Evolutionary conservation across 1,284 basidiomycete genomes (phyloP).

Genomic region (Malassezia sympodialis): DNA sequence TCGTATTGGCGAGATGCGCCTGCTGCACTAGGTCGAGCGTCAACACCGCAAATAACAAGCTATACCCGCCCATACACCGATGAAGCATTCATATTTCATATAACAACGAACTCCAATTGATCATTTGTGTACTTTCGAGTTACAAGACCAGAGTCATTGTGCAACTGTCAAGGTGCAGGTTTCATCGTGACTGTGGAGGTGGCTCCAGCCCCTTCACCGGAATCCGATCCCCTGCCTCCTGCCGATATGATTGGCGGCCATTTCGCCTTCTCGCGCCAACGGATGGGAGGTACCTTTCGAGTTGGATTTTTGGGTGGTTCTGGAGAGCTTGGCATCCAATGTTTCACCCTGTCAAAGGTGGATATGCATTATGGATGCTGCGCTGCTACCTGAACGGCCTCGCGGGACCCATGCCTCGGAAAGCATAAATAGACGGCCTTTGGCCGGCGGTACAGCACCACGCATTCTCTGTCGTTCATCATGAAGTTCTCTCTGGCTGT

Average conservation of each 20-base stretch:
- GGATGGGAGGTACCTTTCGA: background rate
- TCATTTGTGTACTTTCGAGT: background rate
- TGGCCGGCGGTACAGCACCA: background rate
- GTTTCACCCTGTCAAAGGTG: background rate
- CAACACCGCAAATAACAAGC: background rate
- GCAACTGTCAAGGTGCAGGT: background rate
- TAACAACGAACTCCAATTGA: background rate
- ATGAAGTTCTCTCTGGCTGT: background rate
- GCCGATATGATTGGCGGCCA: background rate
- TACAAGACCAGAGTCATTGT: background rate
- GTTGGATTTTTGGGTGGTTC: background rate
- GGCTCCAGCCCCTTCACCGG: background rate
- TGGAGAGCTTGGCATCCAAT: background rate
- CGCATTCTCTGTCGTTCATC: background rate
- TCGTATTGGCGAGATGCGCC: slow-evolving; percentile 13
- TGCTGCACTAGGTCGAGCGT: slow-evolving; percentile 1
- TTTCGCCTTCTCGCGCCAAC: background rate
- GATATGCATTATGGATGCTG: background rate
- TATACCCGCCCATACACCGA: background rate
- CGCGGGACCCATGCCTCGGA: background rate
- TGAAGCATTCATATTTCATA: too few species aligned
- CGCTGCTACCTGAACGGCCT: background rate
- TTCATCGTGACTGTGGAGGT: background rate
- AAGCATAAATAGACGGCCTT: background rate
- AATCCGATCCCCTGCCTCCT: background rate